Evolutionary conservation across 2,329 filamentous ascomycete species (phyloP).

Genomic region (Gaeumannomyces tritici): DNA sequence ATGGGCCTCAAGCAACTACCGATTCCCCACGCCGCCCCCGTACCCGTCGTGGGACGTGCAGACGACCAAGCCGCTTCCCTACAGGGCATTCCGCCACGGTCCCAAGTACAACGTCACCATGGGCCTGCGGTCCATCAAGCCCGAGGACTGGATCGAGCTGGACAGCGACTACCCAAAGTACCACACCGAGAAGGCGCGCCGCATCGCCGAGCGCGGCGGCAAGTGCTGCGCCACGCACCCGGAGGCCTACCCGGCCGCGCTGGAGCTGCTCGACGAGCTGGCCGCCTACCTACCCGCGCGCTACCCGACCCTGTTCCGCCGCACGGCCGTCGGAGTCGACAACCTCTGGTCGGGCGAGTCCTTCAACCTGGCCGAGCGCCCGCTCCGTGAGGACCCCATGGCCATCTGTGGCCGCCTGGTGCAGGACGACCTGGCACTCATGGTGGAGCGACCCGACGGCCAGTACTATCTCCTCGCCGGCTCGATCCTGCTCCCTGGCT

Average conservation of each 20-base stretch:
- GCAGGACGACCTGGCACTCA: slow-evolving; percentile 77
- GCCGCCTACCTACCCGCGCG: slow-evolving; percentile 60
- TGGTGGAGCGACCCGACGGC: slow-evolving; percentile 68
- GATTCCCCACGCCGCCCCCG: slow-evolving; percentile 46
- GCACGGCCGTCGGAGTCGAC: slow-evolving; percentile 54
- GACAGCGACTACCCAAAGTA: slow-evolving; percentile 69
- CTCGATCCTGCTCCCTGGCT: slow-evolving; percentile 66
- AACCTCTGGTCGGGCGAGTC: slow-evolving; percentile 64
- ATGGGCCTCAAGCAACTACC: slow-evolving; percentile 51
- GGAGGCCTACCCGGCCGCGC: slow-evolving; percentile 59
- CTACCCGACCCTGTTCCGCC: slow-evolving; percentile 62
- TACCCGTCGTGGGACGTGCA: slow-evolving; percentile 61
- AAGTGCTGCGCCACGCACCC: slow-evolving; percentile 63
- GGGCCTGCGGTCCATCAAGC: slow-evolving; percentile 61
- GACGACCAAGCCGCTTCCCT: slow-evolving; percentile 63
- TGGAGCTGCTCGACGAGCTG: slow-evolving; percentile 70
- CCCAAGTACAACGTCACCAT: slow-evolving; percentile 70
- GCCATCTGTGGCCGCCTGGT: slow-evolving; percentile 60
- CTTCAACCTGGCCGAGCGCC: slow-evolving; percentile 57
- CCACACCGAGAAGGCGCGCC: slow-evolving; percentile 59
- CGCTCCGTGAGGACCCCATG: slow-evolving; percentile 70
- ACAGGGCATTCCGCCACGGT: slow-evolving; percentile 69
- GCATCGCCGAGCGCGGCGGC: slow-evolving; percentile 55
- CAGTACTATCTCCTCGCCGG: slow-evolving; percentile 76
- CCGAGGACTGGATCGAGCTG: slow-evolving; percentile 74